Evolutionary conservation across 177 flowering plant species (phyloP).

Genomic region (Vitis hybrid): DNA sequence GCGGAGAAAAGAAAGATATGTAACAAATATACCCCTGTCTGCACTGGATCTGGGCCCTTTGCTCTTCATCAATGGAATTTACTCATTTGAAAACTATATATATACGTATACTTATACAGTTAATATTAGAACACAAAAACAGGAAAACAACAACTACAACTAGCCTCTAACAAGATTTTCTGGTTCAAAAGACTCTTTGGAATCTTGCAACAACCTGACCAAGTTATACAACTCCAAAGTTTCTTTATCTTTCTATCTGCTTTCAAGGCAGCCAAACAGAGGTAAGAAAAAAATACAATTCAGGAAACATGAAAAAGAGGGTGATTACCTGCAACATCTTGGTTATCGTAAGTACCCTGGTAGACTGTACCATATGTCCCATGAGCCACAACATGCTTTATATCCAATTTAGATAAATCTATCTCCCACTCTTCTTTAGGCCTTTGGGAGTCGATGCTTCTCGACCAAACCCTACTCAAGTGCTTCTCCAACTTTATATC

Average conservation of each 20-base stretch:
- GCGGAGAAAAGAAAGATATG: no score
- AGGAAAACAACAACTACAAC: no score
- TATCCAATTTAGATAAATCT: conserved; percentile 46
- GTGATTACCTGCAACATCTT: conserved; percentile 51
- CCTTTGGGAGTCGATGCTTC: conserved; percentile 35
- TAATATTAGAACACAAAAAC: not conserved
- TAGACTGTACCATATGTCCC: conserved; percentile 52
- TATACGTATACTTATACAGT: not conserved
- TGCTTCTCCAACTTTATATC: conserved; percentile 83
- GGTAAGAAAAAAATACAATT: not conserved
- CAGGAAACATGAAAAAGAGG: not conserved
- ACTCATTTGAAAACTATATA: no score
- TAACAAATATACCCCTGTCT: no score
- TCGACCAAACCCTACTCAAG: conserved; percentile 75
- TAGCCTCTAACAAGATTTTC: not conserved
- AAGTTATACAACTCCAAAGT: not conserved
- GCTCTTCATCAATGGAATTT: no score
- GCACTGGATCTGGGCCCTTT: no score
- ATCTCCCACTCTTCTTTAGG: conserved; percentile 89
- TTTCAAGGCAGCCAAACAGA: not conserved
- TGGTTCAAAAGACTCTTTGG: not conserved
- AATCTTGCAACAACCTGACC: not conserved
- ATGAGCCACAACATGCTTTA: conserved; percentile 33
- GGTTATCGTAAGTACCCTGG: conserved; percentile 43
- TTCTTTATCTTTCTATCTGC: not conserved